Evolutionary conservation across 2,329 filamentous ascomycete genomes (phyloP).

Genomic region (Shiraia bambusicola): DNA sequence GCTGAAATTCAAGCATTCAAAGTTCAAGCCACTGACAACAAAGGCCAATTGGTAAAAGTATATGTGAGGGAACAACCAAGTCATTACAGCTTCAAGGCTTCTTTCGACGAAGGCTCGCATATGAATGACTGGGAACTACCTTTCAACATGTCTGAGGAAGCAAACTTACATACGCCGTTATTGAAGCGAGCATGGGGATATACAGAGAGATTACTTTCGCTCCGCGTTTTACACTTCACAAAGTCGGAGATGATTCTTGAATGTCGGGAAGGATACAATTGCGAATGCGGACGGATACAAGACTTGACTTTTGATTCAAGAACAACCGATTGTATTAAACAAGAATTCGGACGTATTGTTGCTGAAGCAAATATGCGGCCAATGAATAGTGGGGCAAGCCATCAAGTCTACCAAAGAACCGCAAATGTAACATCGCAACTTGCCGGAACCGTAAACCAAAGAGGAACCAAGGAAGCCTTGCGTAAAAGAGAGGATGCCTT

Average conservation of each 20-base stretch:
- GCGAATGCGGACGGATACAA: slow-evolving; percentile 40
- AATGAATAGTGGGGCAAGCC: slow-evolving; percentile 9
- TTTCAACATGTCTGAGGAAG: slow-evolving; percentile 34
- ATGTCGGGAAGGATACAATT: slow-evolving; percentile 41
- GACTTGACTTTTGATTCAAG: slow-evolving; percentile 33
- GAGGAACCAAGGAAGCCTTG: slow-evolving; percentile 16
- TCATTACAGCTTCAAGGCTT: slow-evolving; percentile 41
- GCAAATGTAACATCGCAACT: slow-evolving; percentile 35
- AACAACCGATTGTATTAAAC: slow-evolving; percentile 38
- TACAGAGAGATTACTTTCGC: slow-evolving; percentile 34
- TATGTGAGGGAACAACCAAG: slow-evolving; percentile 40
- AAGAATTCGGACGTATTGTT: slow-evolving; percentile 33
- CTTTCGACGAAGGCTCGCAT: slow-evolving; percentile 35
- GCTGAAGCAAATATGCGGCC: slow-evolving; percentile 18
- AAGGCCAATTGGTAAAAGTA: slow-evolving; percentile 33
- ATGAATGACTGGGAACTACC: slow-evolving; percentile 42
- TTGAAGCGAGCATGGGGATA: slow-evolving; percentile 40
- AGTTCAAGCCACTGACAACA: slow-evolving; percentile 37
- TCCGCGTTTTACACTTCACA: slow-evolving; percentile 38
- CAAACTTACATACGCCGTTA: slow-evolving; percentile 34
- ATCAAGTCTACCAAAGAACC: slow-evolving; percentile 19
- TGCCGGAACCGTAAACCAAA: slow-evolving; percentile 28
- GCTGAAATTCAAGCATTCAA: slow-evolving; percentile 31
- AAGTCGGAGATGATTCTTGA: slow-evolving; percentile 41
- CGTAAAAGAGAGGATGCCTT: slow-evolving; percentile 31